phyloP scores from a whole-genome alignment of 176 grass and related monocot genomes.

The Areca catechu region DNA sequence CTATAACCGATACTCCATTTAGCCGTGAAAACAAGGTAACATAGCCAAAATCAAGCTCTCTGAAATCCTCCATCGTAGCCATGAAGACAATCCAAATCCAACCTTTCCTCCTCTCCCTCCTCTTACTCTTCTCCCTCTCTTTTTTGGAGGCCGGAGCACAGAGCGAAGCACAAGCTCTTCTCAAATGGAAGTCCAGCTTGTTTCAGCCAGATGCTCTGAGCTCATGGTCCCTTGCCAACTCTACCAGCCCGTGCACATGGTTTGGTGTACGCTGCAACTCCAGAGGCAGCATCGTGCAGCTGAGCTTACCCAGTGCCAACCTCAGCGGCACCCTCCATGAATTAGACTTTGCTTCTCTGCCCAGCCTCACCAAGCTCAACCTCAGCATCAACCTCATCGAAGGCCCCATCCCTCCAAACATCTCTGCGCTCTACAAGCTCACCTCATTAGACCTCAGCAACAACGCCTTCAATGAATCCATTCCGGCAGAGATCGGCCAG shows the following conservation, averaged over 20 bases:
- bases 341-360: slow-evolving; percentile 41
- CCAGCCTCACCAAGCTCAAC: slow-evolving; percentile 35
- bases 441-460: slow-evolving; percentile 36
- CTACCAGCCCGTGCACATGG: slow-evolving; percentile 43
- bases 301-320: slow-evolving; percentile 26
- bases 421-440: slow-evolving; percentile 31
- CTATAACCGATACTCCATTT: too few species aligned
- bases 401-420: slow-evolving; percentile 34
- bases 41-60: too few species aligned
- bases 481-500: too few species aligned
- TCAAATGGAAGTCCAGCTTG: slow-evolving; percentile 57
- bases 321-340: slow-evolving; percentile 48
- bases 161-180: slow-evolving; percentile 43
- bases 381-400: slow-evolving; percentile 51
- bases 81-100: too few species aligned
- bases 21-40: too few species aligned
- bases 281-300: slow-evolving; percentile 30
- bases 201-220: slow-evolving; percentile 19
- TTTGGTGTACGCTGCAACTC: slow-evolving; percentile 45
- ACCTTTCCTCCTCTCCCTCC: too few species aligned
- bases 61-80: too few species aligned
- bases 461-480: too few species aligned
- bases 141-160: too few species aligned
- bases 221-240: slow-evolving; percentile 39
- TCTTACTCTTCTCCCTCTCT: too few species aligned